Evolutionary conservation across 2,329 filamentous ascomycete genomes (phyloP), one percentile per base, ranked within the genome.

Genomic region (Epichloe aotearoae): DNA sequence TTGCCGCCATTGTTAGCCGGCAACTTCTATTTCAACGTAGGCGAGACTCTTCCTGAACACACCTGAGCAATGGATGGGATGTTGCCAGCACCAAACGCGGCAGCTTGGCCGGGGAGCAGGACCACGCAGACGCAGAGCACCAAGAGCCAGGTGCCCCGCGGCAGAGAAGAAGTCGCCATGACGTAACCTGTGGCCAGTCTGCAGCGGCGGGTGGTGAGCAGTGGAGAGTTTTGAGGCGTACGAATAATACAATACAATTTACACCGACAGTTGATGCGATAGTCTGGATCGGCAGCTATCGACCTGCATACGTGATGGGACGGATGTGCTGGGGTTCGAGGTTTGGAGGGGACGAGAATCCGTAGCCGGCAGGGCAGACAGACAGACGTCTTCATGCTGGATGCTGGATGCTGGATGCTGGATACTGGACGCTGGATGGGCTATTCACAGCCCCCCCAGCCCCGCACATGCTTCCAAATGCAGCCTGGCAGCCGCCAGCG

Each of bases 21-120:
- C 7, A 19, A 10, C 15, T 47, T 39, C 19, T 8, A 12, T 26
- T 15, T 23, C 14, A 23, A 4, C 38, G 17, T 7, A n/a, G 42
- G 43, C 12, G n/a, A 15, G 20, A 17, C 23, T n/a, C n/a, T 38
- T 6, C 30, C n/a, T 1, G 52, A 30, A 53, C 61, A n/a, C 52
- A 70, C 69, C 63, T 72, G 69, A 14, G 72, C 66, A 56, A 81
- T 82, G 19, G 77, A 81, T n/a, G 82, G 82, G 54, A 86, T 86
- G 61, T 86, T 86, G 51, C 82, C 82, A 36, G 82, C 82, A 26
- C 82, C 82, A 61, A 86, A 86, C 4, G 82, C 82, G 20, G 71
- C 70, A 3, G 72, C 79, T 54, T 72, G 73, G 49, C 72, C 70
- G 20, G 79, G 77, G 47, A 83, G 67, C 44, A 83, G 59, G n/a